Base-by-base conservation (phyloP, 352 stramenopile genomes). In the Globisporangium nagaii region DNA sequence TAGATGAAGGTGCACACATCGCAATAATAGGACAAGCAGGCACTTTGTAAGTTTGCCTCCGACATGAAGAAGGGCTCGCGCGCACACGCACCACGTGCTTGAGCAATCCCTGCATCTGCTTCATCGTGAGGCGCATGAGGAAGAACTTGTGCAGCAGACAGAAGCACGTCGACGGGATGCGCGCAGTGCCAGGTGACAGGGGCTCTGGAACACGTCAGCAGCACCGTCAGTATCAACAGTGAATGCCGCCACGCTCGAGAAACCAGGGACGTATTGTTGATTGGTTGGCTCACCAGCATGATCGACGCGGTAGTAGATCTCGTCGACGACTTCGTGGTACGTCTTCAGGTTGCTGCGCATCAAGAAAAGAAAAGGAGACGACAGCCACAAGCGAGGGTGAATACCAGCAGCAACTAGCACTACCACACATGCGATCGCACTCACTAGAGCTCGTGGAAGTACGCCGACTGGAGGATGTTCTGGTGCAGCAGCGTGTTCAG, bases 141-240 rank as follows among this genome's bases (percentile, higher is more conserved):
- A 98, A 98, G 41, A 98, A 94, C 65, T 98, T 98, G 47, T 98
- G 82, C 46, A 99, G 71, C 40, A 99, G 68, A 65, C 97, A 99
- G 73, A 99, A 99, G 37, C 93, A 96, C 9, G 85, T 96, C 6
- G 92, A 98, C 32, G 96, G 96, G 44, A 95, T 92, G 37, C 91
- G 75, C 15, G 77, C 82, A 12, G 84, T 96, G 53, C 93, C 96
- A 4, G 88, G 74, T 22, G 94, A 90, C 66, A 93, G 97, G 12
- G 97, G 97, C 57, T 98, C 93, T 74, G 90, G n/a, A n/a, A n/a
- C n/a, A n/a, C n/a, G n/a, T n/a, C n/a, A n/a, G n/a, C n/a, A n/a
- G n/a, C n/a, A n/a, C n/a, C n/a, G n/a, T n/a, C n/a, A n/a, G n/a
- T n/a, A n/a, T n/a, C n/a, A n/a, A n/a, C n/a, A n/a, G n/a, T n/a